Evolutionary conservation across 768 basidiomycete species (phyloP).

Genomic region (Suillus clintonianus): DNA sequence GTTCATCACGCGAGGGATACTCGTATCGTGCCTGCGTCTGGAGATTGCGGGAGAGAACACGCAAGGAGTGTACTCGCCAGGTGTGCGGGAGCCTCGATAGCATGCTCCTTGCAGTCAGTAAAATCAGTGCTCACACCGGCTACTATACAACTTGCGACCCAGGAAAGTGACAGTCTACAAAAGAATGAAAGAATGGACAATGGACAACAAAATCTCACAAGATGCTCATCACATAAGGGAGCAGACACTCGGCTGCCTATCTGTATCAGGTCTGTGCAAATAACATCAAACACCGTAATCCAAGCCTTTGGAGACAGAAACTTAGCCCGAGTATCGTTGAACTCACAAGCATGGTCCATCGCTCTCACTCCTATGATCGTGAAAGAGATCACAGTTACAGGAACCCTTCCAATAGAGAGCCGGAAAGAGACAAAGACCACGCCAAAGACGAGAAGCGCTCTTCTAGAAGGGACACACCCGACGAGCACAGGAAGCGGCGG

Average conservation of each 20-base stretch:
- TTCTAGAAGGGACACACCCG: constrained; percentile 33
- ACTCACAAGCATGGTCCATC: constrained; percentile 42
- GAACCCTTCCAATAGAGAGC: constrained; percentile 26
- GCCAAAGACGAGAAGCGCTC: constrained; percentile 31
- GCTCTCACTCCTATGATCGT: constrained; percentile 46
- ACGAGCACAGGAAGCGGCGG: constrained; percentile 30
- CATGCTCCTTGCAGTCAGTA: constrained; percentile 12
- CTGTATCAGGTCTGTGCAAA: not conserved
- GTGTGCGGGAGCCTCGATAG: constrained; percentile 17
- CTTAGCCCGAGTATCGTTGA: not conserved
- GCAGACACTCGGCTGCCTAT: not conserved
- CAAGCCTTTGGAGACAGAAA: not conserved
- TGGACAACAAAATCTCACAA: not conserved
- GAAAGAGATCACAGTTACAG: constrained; percentile 31
- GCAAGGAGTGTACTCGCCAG: constrained; percentile 26
- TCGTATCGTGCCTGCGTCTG: constrained; percentile 63
- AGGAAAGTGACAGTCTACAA: not conserved
- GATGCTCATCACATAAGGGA: not conserved
- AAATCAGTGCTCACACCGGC: no score
- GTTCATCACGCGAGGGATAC: constrained; percentile 32
- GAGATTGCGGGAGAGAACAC: constrained; percentile 36
- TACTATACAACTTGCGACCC: not conserved
- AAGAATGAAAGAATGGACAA: not conserved
- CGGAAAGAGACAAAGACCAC: not conserved
- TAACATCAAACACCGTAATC: not conserved